Conservation (phyloP, 805 yeast genomes). For the Candida cerambycidarum region DNA sequence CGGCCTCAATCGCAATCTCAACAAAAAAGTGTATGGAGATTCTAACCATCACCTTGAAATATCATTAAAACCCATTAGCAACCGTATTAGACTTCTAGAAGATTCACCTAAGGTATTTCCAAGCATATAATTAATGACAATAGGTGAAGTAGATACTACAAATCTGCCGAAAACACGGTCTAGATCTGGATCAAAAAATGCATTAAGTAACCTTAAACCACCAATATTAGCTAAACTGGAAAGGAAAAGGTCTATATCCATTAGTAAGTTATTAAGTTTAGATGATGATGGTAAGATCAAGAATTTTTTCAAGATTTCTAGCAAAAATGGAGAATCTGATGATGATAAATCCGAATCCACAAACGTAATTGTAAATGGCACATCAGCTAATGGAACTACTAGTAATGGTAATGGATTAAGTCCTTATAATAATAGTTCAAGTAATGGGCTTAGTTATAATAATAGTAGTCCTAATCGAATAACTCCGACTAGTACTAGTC, state of each 20-base stretch:
- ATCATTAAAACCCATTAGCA: not conserved
- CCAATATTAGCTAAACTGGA: conserved; percentile 12
- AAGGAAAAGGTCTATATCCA: conserved; percentile 14
- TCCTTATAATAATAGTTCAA: not conserved
- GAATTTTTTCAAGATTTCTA: conserved; percentile 13
- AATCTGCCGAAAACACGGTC: conserved; percentile 5
- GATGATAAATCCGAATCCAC: conserved; percentile 12
- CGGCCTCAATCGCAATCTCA: conserved; percentile 1
- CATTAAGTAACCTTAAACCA: conserved; percentile 10
- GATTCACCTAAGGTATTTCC: not conserved
- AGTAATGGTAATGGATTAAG: not conserved
- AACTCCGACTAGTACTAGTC: not conserved
- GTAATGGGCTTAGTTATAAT: not conserved
- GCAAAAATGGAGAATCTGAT: not conserved
- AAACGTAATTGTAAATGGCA: conserved; percentile 4
- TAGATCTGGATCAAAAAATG: conserved; percentile 4
- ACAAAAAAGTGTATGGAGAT: not conserved
- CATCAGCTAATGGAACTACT: not conserved
- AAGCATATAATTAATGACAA: not conserved
- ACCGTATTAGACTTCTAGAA: not conserved
- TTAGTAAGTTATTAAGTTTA: conserved; percentile 11
- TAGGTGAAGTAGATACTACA: not conserved
- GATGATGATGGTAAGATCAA: conserved; percentile 10
- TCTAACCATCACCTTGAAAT: not conserved
- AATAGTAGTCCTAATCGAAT: not conserved